Conservation (phyloP, 140 eudicot genomes). For the Bidens hawaiensis region DNA sequence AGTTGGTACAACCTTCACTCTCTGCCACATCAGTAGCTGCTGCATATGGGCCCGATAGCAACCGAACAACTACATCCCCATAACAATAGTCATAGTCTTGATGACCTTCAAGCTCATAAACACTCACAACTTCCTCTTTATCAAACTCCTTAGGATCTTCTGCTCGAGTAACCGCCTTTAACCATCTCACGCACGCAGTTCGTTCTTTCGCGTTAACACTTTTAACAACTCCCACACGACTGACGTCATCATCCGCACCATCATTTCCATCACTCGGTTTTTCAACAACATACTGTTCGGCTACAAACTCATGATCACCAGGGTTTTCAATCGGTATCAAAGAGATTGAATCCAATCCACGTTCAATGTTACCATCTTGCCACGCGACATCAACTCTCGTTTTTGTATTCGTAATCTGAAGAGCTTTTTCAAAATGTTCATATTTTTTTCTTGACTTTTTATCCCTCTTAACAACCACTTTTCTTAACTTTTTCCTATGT, state of each 20-base stretch:
- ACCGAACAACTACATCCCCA: constrained; percentile 96
- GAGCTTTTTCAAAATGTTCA: constrained; percentile 75
- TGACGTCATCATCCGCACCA: constrained; percentile 44
- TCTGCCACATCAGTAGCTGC: constrained; percentile 28
- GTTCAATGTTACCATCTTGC: constrained; percentile 79
- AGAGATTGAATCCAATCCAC: constrained; percentile 52
- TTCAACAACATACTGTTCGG: constrained; percentile 95
- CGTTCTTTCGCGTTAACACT: constrained; percentile 95
- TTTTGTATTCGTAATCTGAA: constrained; percentile 58
- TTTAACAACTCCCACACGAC: constrained; percentile 91
- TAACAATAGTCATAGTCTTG: constrained; percentile 98
- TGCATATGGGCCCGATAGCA: constrained; percentile 48
- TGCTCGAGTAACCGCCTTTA: constrained; percentile 68
- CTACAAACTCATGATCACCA: constrained; percentile 96
- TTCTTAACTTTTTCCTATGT: constrained; percentile 85
- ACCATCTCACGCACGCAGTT: constrained; percentile 91
- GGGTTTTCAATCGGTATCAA: constrained; percentile 92
- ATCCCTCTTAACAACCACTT: constrained; percentile 72
- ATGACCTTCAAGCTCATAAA: constrained; percentile 96
- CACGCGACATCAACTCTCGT: constrained; percentile 89
- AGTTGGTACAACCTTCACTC: constrained; percentile 31
- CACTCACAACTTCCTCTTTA: constrained; percentile 89
- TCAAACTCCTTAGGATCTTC: constrained; percentile 87
- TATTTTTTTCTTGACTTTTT: constrained; percentile 73
- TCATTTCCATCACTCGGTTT: constrained; percentile 69